Evolutionary conservation across 768 basidiomycete species (phyloP), one percentile per base, ranked within the genome.

Genomic region (Neoboletus brunneissimus): DNA sequence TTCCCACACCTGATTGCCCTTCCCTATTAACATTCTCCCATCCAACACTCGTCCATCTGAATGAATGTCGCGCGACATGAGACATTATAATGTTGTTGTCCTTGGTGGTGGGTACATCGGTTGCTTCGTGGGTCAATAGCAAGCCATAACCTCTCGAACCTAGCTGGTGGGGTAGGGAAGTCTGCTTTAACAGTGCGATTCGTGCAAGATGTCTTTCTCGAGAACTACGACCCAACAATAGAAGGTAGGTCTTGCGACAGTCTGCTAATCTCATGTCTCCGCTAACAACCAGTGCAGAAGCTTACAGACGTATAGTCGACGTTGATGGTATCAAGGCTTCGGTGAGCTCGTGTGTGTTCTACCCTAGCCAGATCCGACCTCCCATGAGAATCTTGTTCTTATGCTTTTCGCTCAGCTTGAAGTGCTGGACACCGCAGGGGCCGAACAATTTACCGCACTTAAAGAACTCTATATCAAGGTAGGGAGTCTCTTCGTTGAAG

Each of bases 91-190:
- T 68, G 83, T 86, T 23, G 89, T 91, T 55, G 87, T 92, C 44
- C 84, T 92, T 50, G 90, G 90, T 64, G 89, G 89, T 89, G 64
- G 59, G 81, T 70, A 41, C 31, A 48, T 60, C 38, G 16, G n/a
- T 20, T 40, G 9, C 29, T 44, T 43, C 16, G 51, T 56, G 25
- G n/a, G 51, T 45, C 35, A 22, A 13, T 40, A 18, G 13, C 46
- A 32, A 45, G 12, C 9, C 49, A 40, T 51, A 63, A 52, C 52
- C 23, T 50, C 52, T 51, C 45, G 11, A 40, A 59, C 48, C 52
- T 55, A 91, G 90, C 90, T 66, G 91, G 91, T 65, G 91, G 91
- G 23, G 91, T 94, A 51, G 91, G 91, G 47, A 94, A 94, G 73
- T 92, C 90, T 25, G 89, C 91, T 13, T 77, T 94, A 34, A 91